phyloP scores from a whole-genome alignment of 306 rosid genomes.

The Alnus glutinosa region DNA sequence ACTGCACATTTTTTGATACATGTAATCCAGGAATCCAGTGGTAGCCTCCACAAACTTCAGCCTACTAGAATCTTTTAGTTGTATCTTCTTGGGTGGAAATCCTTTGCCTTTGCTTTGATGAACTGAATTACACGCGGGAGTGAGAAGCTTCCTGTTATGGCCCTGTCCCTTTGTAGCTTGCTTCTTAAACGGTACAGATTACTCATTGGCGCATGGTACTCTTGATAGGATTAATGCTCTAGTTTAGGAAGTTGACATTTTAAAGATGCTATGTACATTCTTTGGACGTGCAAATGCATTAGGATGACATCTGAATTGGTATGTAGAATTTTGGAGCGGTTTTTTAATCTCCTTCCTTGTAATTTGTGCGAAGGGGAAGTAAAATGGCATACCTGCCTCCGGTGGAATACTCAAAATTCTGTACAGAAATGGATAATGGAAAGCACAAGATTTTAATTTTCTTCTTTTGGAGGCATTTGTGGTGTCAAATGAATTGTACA shows the following conservation, averaged over 20 bases:
- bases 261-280: constrained; percentile 27
- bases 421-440: constrained; percentile 38
- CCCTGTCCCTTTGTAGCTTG: neutral
- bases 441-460: constrained; percentile 30
- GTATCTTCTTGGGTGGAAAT: neutral
- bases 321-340: constrained; percentile 13
- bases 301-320: constrained; percentile 12
- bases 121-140: neutral
- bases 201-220: neutral
- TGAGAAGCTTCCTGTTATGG: constrained; percentile 4
- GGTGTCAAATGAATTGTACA: constrained; percentile 47
- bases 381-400: constrained; percentile 3
- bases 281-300: constrained; percentile 16
- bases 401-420: constrained; percentile 33
- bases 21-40: constrained; percentile 29
- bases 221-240: neutral
- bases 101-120: constrained; percentile 6
- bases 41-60: constrained; percentile 17
- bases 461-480: constrained; percentile 32
- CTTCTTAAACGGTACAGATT: constrained; percentile 9
- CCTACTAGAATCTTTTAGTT: constrained; percentile 2
- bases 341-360: neutral
- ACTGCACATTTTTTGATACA: constrained; percentile 16
- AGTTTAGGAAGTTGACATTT: constrained; percentile 21
- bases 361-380: constrained; percentile 8